Conservation (phyloP, 148 eudicot species). For the Vaccinium darrowii region DNA sequence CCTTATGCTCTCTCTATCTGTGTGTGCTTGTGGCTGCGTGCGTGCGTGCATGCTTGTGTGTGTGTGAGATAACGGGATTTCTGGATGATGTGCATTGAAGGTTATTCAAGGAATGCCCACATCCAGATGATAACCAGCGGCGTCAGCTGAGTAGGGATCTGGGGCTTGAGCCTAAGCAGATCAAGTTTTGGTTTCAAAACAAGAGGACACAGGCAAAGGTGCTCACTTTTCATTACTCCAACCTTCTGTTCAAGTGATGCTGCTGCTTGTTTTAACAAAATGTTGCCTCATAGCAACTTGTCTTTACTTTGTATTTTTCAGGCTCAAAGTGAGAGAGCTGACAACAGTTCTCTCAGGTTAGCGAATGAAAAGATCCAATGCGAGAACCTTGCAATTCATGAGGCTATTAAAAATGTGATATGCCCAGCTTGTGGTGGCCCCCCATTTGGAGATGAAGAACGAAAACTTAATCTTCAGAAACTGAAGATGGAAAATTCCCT, state of each 20-base stretch:
- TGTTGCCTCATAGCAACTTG: background rate
- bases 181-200: constrained; percentile 63
- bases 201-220: constrained; percentile 63
- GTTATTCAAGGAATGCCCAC: constrained; percentile 36
- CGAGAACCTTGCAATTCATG: constrained; percentile 7
- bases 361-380: constrained; percentile 17
- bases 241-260: background rate
- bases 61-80: background rate
- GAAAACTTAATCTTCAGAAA: background rate
- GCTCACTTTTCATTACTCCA: background rate
- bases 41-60: no score
- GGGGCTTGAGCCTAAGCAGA: constrained; percentile 42
- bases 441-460: constrained; percentile 5
- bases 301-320: constrained; percentile 5
- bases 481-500: constrained; percentile 12
- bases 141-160: constrained; percentile 38
- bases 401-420: constrained; percentile 12
- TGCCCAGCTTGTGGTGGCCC: constrained; percentile 15
- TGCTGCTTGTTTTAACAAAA: background rate
- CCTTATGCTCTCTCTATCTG: background rate
- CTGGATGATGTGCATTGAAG: constrained; percentile 22
- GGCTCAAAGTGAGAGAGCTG: constrained; percentile 17
- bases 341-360: background rate
- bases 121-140: constrained; percentile 43
- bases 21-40: background rate